Percentiles rank a stretch among this genome's conserved stretches.
These are phyloP conservation scores for Phylloporus arenicola DNA, from an alignment of 768 basidiomycete species.

Conservation along the genomic window DNA sequence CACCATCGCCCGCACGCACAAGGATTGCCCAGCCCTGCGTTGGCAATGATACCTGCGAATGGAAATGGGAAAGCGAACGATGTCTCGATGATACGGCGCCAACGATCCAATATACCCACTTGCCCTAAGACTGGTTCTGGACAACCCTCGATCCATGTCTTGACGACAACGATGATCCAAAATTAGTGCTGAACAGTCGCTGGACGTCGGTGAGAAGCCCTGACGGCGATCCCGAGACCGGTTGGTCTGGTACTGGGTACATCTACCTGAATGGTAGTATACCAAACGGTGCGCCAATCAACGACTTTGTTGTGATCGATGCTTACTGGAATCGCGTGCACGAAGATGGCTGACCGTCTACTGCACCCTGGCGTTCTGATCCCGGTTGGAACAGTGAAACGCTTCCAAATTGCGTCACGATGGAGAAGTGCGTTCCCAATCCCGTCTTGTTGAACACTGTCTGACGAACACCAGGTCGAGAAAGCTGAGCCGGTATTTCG, in stretches of 20 bases:
- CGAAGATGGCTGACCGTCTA: neutral
- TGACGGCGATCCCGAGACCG: neutral
- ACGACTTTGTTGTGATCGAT: neutral
- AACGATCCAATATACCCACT: neutral
- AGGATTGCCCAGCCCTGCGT: neutral
- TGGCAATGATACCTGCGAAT: neutral
- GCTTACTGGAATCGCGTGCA: neutral
- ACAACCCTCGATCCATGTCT: neutral
- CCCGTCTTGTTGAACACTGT: neutral
- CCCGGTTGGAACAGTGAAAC: neutral
- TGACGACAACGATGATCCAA: neutral
- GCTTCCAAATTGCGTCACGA: neutral
- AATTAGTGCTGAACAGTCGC: neutral
- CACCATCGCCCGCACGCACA: neutral
- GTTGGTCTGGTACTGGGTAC: neutral
- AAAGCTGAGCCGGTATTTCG: neutral
- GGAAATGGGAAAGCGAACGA: neutral
- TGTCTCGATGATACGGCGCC: neutral
- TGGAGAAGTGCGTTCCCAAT: neutral
- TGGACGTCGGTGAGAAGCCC: neutral
- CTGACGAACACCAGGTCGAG: neutral
- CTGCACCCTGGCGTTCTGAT: neutral
- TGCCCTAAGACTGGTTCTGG: neutral
- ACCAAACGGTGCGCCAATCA: neutral
- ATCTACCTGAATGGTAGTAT: neutral